Conservation (phyloP, 768 basidiomycete genomes). For the Strobilomyces dryophilus region DNA sequence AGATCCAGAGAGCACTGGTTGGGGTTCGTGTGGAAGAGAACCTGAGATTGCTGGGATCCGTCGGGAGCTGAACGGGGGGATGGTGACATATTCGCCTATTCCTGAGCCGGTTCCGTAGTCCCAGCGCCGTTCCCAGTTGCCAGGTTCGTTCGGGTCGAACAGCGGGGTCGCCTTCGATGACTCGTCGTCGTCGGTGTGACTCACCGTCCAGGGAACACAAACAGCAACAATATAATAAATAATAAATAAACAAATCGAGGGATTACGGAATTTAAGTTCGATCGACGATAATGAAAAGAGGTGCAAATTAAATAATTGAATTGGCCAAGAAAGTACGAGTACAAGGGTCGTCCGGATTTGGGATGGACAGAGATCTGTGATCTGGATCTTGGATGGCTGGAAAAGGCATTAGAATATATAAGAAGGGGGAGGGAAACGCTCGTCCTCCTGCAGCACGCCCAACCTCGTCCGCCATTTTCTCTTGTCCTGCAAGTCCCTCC, state of each 20-base stretch:
- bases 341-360: constrained; percentile 19
- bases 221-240: background rate
- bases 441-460: constrained; percentile 16
- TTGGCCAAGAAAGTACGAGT: constrained; percentile 9
- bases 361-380: constrained; percentile 16
- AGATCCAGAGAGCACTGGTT: background rate
- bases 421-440: constrained; percentile 12
- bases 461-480: constrained; percentile 16
- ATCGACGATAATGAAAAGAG: constrained; percentile 32
- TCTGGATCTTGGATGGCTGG: constrained; percentile 14
- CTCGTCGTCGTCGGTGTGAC: background rate
- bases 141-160: no score
- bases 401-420: constrained; percentile 30
- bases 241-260: constrained; percentile 8
- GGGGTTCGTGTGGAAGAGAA: constrained; percentile 3
- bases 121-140: constrained; percentile 5
- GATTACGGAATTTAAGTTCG: constrained; percentile 24
- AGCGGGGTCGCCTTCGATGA: no score
- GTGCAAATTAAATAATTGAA: constrained; percentile 33
- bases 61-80: constrained; percentile 10
- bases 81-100: constrained; percentile 13
- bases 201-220: constrained; percentile 2
- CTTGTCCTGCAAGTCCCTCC: background rate
- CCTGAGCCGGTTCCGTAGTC: constrained; percentile 26
- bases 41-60: constrained; percentile 12